Conservation (phyloP, 2,329 filamentous ascomycete genomes). For the Ophiocordyceps sinensis region DNA sequence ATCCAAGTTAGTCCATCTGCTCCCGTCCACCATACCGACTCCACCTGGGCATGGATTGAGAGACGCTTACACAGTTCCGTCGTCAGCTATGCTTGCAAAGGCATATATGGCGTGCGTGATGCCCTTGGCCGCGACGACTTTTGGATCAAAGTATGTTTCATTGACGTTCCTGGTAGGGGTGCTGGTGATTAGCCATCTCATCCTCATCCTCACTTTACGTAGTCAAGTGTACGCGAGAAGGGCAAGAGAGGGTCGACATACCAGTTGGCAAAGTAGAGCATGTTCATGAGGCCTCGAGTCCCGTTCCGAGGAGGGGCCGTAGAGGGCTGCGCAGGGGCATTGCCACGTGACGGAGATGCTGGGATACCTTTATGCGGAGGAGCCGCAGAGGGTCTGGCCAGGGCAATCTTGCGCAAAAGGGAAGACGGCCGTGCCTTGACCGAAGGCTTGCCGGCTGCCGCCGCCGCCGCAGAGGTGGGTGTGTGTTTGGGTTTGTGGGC, state of each 20-base stretch:
- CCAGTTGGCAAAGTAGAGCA: constrained; percentile 42
- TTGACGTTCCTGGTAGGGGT: constrained; percentile 39
- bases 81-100: constrained; percentile 29
- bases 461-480: too few species aligned
- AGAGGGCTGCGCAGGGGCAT: not conserved
- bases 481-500: too few species aligned
- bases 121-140: constrained; percentile 50
- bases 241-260: constrained; percentile 8
- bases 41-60: not conserved
- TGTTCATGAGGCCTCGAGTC: constrained; percentile 16
- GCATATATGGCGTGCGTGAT: constrained; percentile 62
- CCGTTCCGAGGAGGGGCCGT: not conserved
- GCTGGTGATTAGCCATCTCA: not conserved
- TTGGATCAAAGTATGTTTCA: constrained; percentile 54
- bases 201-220: not conserved
- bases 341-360: too few species aligned
- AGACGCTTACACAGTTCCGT: constrained; percentile 30
- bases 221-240: not conserved
- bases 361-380: too few species aligned
- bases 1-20: too few species aligned
- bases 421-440: too few species aligned
- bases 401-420: too few species aligned
- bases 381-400: too few species aligned
- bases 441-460: too few species aligned
- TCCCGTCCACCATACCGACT: too few species aligned